Evolutionary conservation across 176 grass and related monocot species (phyloP).

Genomic region (Avena atlantica): DNA sequence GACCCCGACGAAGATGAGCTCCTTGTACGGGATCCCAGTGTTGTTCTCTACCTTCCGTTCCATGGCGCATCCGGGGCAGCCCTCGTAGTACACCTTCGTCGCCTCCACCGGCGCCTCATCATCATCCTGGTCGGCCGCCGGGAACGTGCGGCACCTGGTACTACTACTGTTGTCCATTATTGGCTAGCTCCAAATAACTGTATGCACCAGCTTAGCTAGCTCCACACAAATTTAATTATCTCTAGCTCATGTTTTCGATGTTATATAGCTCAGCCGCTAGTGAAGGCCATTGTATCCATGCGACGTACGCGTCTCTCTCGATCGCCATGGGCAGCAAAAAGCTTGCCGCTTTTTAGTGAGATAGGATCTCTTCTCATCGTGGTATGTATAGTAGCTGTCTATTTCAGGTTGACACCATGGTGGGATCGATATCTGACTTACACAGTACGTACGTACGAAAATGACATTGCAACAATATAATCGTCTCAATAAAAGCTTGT

Average conservation of each 20-base stretch:
- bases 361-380: background rate
- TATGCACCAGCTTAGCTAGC: background rate
- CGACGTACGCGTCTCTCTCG: background rate
- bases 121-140: no score
- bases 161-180: background rate
- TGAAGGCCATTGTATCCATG: background rate
- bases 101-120: no score
- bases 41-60: constrained; percentile 38
- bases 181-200: background rate
- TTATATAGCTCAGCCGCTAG: background rate
- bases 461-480: no score
- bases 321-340: background rate
- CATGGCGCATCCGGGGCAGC: constrained; percentile 54
- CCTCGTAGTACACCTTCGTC: constrained; percentile 23
- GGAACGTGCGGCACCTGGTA: constrained; percentile 3
- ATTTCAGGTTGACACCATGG: no score
- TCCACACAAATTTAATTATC: background rate
- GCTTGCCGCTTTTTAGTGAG: constrained; percentile 15
- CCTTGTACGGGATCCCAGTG: constrained; percentile 54
- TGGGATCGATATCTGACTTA: background rate
- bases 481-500: no score
- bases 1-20: constrained; percentile 49
- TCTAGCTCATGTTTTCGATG: background rate
- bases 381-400: no score
- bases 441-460: background rate